Percentiles rank a stretch among this genome's conserved stretches.
Evolutionary conservation across 441 rosid genomes (phyloP).

Genomic region (Adansonia grandidieri): DNA sequence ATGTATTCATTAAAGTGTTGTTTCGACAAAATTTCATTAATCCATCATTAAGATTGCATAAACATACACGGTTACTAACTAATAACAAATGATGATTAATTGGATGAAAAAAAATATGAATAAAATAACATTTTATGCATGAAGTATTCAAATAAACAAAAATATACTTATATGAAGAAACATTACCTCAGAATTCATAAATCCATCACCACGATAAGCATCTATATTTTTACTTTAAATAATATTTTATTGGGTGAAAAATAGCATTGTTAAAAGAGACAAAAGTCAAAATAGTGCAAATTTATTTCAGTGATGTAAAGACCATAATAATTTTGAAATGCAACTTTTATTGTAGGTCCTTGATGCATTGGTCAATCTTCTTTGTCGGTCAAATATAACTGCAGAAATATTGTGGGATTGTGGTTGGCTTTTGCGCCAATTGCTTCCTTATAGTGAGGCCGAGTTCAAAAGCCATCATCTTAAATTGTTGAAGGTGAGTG

Average conservation of each 20-base stretch:
- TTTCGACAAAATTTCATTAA: not conserved
- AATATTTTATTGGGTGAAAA: not conserved
- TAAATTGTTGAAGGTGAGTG: conserved; percentile 76
- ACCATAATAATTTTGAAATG: conserved; percentile 21
- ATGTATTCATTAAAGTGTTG: not conserved
- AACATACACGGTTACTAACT: not conserved
- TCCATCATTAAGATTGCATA: conserved; percentile 14
- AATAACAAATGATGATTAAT: not conserved
- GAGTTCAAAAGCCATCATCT: conserved; percentile 88
- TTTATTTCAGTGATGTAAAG: not conserved
- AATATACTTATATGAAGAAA: not conserved
- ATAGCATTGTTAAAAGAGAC: not conserved
- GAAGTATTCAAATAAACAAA: not conserved
- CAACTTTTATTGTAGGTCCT: conserved; percentile 65
- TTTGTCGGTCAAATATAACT: conserved; percentile 83
- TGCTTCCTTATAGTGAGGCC: conserved; percentile 86
- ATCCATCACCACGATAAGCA: not conserved
- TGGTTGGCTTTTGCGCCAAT: conserved; percentile 97
- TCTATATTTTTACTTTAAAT: not conserved
- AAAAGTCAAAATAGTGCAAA: not conserved
- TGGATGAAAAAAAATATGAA: not conserved
- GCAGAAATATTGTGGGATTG: conserved; percentile 99
- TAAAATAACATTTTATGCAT: not conserved
- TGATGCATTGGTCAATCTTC: conserved; percentile 84
- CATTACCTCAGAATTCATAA: not conserved